phyloP scores from a whole-genome alignment of 129 eudicot genomes.

The Artemisia annua region DNA sequence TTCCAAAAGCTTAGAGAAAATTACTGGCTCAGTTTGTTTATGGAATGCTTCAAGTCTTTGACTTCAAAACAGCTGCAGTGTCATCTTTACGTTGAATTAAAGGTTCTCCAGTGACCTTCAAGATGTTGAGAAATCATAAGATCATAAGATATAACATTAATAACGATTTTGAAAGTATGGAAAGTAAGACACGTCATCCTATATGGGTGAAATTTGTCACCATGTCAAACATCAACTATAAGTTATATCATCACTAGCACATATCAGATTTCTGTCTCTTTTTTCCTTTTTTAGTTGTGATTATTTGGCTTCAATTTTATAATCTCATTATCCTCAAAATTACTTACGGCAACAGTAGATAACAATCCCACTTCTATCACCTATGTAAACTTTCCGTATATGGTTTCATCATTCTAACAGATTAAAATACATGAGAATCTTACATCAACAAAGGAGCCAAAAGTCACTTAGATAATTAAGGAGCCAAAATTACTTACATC shows the following conservation, averaged over 20 bases:
- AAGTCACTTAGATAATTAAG: no score
- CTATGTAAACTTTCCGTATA: neutral
- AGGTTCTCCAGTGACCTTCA: conserved; percentile 89
- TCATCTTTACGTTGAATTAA: conserved; percentile 96
- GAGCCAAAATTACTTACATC: no score
- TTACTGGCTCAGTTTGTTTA: conserved; percentile 83
- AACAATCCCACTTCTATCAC: neutral
- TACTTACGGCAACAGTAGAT: neutral
- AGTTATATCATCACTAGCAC: conserved; percentile 1
- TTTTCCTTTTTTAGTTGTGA: neutral
- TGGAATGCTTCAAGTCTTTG: conserved; percentile 90
- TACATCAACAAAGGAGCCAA: no score
- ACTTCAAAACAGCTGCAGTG: conserved; percentile 81
- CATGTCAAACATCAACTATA: neutral
- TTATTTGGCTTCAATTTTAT: no score
- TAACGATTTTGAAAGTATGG: neutral
- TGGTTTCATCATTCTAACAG: conserved; percentile 5
- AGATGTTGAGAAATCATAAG: conserved; percentile 7
- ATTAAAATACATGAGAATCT: neutral
- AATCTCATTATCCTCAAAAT: neutral
- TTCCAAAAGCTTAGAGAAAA: neutral
- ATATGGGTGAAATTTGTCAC: neutral
- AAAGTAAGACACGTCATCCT: neutral
- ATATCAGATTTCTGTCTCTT: neutral
- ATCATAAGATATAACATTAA: conserved; percentile 2